These are phyloP conservation scores for Dendrobium huoshanense DNA, from an alignment of 106 monocot species.

Conservation along the genomic window DNA sequence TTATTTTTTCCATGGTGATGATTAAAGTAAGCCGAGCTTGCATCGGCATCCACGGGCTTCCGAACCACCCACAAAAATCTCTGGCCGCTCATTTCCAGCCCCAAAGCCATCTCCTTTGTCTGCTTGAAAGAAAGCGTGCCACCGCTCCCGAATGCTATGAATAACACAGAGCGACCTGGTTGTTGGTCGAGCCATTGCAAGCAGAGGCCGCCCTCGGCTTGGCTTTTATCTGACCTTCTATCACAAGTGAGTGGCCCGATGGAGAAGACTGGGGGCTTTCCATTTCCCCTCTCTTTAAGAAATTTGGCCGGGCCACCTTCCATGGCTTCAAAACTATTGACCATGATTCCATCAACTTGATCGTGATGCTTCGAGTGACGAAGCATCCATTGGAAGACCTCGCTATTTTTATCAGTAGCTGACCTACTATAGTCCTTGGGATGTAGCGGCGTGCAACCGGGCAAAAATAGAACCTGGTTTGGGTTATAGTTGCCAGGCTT, in stretches of 20 bases:
- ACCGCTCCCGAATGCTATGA: slow-evolving; percentile 29
- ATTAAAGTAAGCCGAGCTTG: not conserved
- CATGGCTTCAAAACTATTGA: slow-evolving; percentile 15
- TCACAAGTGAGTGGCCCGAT: slow-evolving; percentile 12
- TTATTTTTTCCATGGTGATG: no score
- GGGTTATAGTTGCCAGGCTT: not conserved
- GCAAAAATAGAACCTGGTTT: not conserved
- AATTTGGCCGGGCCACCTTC: not conserved
- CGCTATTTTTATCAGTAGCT: not conserved
- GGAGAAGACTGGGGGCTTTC: not conserved
- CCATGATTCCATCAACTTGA: slow-evolving; percentile 14
- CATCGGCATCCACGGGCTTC: not conserved
- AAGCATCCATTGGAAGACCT: not conserved
- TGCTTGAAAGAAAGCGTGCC: slow-evolving; percentile 14
- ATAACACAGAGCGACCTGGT: slow-evolving; percentile 9
- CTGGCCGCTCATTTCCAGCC: slow-evolving; percentile 15
- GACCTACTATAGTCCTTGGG: not conserved
- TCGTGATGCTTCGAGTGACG: slow-evolving; percentile 1
- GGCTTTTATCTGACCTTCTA: not conserved
- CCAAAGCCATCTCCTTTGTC: slow-evolving; percentile 15
- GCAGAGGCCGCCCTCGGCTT: not conserved
- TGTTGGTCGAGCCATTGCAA: slow-evolving; percentile 21
- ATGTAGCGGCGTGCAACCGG: not conserved
- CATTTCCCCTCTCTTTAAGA: slow-evolving; percentile 2
- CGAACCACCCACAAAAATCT: slow-evolving; percentile 25